Base-by-base conservation (phyloP, 2,329 filamentous ascomycete genomes). In the Pestalotiopsis sp. region DNA sequence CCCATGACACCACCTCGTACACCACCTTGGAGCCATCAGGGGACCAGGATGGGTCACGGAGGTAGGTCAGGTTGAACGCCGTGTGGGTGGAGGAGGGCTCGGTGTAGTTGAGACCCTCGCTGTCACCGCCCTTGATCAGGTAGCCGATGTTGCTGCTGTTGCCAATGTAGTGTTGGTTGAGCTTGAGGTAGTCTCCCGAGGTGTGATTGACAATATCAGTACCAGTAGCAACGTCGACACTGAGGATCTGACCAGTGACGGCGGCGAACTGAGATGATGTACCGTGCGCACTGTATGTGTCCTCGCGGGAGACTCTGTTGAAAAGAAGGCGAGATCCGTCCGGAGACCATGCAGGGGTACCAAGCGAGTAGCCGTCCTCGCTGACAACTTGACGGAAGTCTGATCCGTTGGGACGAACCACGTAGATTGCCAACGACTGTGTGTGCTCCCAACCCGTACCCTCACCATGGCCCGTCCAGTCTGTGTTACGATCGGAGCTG, bases 371-470 rank as follows among this genome's bases (percentile, higher is more conserved):
- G 1, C 75, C 77, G 1, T 65, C 41, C 70, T 81, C 78, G 27
- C 73, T 74, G 1, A 73, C 73, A 17, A 83, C 67, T 63, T 78
- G 70, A n/a, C 77, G 76, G 60, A 83, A 81, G 56, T 74, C 80
- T 11, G 76, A 73, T 14, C 81, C 80, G 65, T 83, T 71, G 0
- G 80, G 76, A 2, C 77, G 75, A 23, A 83, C 79, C 1, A 75
- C 76, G 61, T 83, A 83, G n/a, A 83, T 71, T 0, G 80, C 80
- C 3, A 83, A 74, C 20, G 76, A 74, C 68, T 83, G 81, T 0
- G 80, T 80, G 67, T 83, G 81, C 67, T 83, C 77, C 81, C 81
- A 82, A 36, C 82, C 73, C 4, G 77, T 76, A 20, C 80, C 78
- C 66, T 80, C 77, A 13, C 79, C 77, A 67, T 84, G 81, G 0